A percentile compares a stretch with the other conserved stretches of the same genome.
phyloP scores from a whole-genome alignment of 306 rosid species.

The Biancaea sappan region DNA sequence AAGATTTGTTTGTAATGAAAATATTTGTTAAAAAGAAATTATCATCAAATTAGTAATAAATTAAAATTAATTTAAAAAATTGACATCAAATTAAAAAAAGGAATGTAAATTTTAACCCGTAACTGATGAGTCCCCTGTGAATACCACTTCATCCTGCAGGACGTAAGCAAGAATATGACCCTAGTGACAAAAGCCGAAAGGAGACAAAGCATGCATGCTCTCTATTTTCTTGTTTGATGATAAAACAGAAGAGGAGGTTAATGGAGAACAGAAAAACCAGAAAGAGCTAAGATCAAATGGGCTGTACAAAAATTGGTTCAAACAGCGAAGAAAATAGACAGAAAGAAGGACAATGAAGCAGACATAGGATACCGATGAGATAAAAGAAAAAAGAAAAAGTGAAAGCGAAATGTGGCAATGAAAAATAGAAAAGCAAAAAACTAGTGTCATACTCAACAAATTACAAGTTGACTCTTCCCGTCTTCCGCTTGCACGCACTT shows the following conservation, averaged over 20 bases:
- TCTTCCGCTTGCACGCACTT: background rate
- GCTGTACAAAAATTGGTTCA: background rate
- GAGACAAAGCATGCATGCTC: background rate
- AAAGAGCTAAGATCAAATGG: background rate
- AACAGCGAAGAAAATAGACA: background rate
- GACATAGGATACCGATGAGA: background rate
- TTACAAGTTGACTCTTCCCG: background rate
- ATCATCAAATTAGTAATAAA: too few relatives aligned
- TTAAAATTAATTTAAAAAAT: too few relatives aligned
- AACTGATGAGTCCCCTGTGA: too few relatives aligned
- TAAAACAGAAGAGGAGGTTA: too few relatives aligned
- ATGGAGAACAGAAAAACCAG: too few relatives aligned
- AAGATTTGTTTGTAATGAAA: too few relatives aligned
- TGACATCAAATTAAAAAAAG: too few relatives aligned
- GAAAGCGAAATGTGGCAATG: background rate
- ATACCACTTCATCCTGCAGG: too few relatives aligned
- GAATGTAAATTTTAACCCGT: too few relatives aligned
- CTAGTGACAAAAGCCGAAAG: background rate
- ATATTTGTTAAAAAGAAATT: too few relatives aligned
- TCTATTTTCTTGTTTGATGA: too few relatives aligned
- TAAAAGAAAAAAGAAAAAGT: background rate
- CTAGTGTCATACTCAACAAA: background rate
- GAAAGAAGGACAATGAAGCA: background rate
- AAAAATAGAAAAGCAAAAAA: background rate
- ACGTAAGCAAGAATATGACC: background rate